phyloP scores from a whole-genome alignment of 1,284 basidiomycete genomes.

The Phellopilus nigrolimitatus region DNA sequence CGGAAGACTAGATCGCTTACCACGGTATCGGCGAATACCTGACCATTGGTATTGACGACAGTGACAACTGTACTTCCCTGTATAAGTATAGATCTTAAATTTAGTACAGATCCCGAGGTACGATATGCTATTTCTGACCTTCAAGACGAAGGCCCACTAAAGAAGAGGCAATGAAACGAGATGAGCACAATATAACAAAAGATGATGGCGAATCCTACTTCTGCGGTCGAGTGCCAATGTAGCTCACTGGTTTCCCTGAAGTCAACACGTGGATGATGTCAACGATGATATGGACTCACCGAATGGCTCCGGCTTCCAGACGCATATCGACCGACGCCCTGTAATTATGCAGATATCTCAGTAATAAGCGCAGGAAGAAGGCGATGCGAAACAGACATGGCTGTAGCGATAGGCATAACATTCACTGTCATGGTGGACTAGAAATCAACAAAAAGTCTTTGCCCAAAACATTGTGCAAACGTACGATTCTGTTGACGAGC shows the following conservation, averaged over 20 bases:
- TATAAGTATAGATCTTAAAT: slow-evolving; percentile 8
- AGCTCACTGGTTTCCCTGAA: slow-evolving; percentile 46
- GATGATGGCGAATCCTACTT: slow-evolving; percentile 36
- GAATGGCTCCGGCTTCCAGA: slow-evolving; percentile 56
- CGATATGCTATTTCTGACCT: slow-evolving; percentile 31
- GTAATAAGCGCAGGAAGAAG: neutral
- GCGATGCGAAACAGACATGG: slow-evolving; percentile 29
- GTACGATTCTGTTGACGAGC: slow-evolving; percentile 62
- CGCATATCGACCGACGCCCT: slow-evolving; percentile 72
- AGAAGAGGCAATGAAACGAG: slow-evolving; percentile 25
- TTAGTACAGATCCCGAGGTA: slow-evolving; percentile 1
- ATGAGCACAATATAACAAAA: slow-evolving; percentile 24
- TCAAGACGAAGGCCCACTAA: slow-evolving; percentile 65
- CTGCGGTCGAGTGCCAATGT: slow-evolving; percentile 69
- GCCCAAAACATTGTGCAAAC: slow-evolving; percentile 19
- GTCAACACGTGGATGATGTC: neutral
- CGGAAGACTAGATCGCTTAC: slow-evolving; percentile 43
- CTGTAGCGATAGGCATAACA: slow-evolving; percentile 57
- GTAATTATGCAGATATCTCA: slow-evolving; percentile 15
- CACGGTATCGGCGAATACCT: slow-evolving; percentile 56
- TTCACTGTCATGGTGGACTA: slow-evolving; percentile 32
- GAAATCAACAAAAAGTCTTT: slow-evolving; percentile 1
- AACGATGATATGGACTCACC: slow-evolving; percentile 34
- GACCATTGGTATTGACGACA: slow-evolving; percentile 54
- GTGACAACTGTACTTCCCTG: slow-evolving; percentile 62